Conservation (phyloP, 2,329 filamentous ascomycete genomes). For the Orbilia oligospora region DNA sequence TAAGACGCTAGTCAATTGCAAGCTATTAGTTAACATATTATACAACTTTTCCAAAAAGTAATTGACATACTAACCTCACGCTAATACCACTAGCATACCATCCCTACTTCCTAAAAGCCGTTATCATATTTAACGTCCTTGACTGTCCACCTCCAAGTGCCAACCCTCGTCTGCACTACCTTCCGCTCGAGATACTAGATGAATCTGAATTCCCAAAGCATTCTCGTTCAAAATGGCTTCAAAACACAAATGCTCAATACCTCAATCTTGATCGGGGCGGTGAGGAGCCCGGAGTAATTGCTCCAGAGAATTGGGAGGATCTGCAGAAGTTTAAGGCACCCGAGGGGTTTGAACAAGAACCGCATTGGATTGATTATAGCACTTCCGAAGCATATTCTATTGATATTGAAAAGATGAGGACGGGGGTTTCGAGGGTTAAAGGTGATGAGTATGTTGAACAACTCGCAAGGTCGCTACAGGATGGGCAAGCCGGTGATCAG, state of each 20-base stretch:
- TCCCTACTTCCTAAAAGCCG: background rate
- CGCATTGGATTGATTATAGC: conserved; percentile 27
- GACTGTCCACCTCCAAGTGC: conserved; percentile 9
- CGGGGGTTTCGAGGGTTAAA: background rate
- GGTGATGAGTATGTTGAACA: conserved; percentile 4
- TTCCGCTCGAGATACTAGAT: conserved; percentile 6
- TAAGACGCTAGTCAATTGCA: too few species aligned
- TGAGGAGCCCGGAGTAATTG: background rate
- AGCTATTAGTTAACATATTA: too few species aligned
- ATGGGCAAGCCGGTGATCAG: background rate
- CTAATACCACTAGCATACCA: conserved; percentile 8
- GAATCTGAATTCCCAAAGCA: background rate
- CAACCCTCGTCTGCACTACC: too few species aligned
- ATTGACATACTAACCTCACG: too few species aligned
- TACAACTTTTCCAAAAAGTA: too few species aligned
- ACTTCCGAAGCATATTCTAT: conserved; percentile 14
- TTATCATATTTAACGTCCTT: conserved; percentile 7
- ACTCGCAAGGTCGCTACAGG: background rate
- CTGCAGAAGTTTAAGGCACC: background rate
- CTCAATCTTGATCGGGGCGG: background rate
- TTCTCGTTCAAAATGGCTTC: conserved; percentile 7
- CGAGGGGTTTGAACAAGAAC: background rate
- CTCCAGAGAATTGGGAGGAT: background rate
- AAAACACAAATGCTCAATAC: background rate
- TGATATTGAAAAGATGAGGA: background rate